Percentiles rank a stretch among this genome's conserved stretches.
These are phyloP conservation scores for Farysia itapuensis DNA, from an alignment of 1,284 basidiomycete species.

Conservation along the genomic window DNA sequence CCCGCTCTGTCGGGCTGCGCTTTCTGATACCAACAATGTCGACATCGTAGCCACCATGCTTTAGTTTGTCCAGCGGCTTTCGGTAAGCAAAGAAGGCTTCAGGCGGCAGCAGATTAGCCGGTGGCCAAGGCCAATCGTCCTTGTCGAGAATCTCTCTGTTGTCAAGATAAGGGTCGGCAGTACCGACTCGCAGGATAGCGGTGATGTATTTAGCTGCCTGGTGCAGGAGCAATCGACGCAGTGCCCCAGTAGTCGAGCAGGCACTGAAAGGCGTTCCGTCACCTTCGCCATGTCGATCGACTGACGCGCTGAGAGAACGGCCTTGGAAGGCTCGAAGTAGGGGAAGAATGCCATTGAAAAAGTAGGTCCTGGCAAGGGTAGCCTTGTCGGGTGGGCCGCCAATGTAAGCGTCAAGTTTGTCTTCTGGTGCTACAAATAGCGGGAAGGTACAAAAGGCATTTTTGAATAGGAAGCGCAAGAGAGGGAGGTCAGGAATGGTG, in stretches of 20 bases:
- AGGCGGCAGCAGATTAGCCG: constrained; percentile 47
- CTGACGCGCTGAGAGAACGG: constrained; percentile 45
- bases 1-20: constrained; percentile 27
- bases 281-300: constrained; percentile 54
- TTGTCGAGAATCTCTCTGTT: constrained; percentile 28
- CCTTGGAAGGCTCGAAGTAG: constrained; percentile 46
- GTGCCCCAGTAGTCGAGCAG: constrained; percentile 25
- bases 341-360: constrained; percentile 42
- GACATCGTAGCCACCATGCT: constrained; percentile 54
- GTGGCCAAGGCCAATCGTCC: constrained; percentile 43
- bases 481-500: constrained; percentile 40
- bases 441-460: constrained; percentile 54
- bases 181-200: constrained; percentile 43
- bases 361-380: constrained; percentile 43
- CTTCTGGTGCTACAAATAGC: constrained; percentile 50
- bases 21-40: constrained; percentile 48
- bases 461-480: constrained; percentile 52
- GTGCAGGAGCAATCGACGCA: constrained; percentile 32
- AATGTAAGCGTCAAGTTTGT: constrained; percentile 26
- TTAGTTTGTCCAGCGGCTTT: constrained; percentile 43
- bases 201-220: constrained; percentile 47
- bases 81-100: constrained; percentile 53
- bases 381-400: constrained; percentile 42
- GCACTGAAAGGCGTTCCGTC: constrained; percentile 50
- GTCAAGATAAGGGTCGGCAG: constrained; percentile 41